A percentile compares a stretch with the other conserved stretches of the same genome.
phyloP scores from a whole-genome alignment of 2,329 filamentous ascomycete species.

The Pyrenophora seminiperda region DNA sequence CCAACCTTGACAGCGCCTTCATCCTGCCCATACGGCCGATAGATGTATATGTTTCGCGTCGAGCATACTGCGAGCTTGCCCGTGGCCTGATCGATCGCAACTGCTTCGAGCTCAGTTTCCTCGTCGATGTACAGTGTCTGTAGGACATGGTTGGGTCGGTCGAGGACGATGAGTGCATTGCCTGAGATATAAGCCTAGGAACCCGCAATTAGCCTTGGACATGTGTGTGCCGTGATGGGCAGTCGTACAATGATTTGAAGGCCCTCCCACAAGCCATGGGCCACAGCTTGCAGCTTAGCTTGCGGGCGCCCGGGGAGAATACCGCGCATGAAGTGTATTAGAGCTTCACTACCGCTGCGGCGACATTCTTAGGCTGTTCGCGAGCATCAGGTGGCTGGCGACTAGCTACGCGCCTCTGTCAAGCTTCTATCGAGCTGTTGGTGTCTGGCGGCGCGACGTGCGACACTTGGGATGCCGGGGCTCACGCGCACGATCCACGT shows the following conservation, averaged over 20 bases:
- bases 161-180: slow-evolving; percentile 82
- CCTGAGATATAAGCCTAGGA: slow-evolving; percentile 84
- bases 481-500: slow-evolving; percentile 45
- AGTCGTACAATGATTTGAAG: slow-evolving; percentile 71
- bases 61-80: slow-evolving; percentile 85
- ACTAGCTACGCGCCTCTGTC: no score
- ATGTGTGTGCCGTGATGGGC: neutral
- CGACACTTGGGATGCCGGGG: slow-evolving; percentile 13
- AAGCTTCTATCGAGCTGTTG: neutral
- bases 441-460: slow-evolving; percentile 11
- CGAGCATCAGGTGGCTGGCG: neutral
- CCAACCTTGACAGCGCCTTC: slow-evolving; percentile 75
- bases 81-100: slow-evolving; percentile 78
- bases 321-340: slow-evolving; percentile 65
- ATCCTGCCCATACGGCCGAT: slow-evolving; percentile 72
- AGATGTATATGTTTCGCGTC: slow-evolving; percentile 70
- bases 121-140: slow-evolving; percentile 92
- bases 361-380: neutral
- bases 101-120: slow-evolving; percentile 69
- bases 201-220: no score
- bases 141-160: slow-evolving; percentile 72
- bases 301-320: slow-evolving; percentile 80
- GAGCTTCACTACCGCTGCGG: slow-evolving; percentile 27
- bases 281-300: slow-evolving; percentile 77
- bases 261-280: slow-evolving; percentile 73